Base-by-base conservation (phyloP, 148 eudicot species). In the Fallopia convolvulus region DNA sequence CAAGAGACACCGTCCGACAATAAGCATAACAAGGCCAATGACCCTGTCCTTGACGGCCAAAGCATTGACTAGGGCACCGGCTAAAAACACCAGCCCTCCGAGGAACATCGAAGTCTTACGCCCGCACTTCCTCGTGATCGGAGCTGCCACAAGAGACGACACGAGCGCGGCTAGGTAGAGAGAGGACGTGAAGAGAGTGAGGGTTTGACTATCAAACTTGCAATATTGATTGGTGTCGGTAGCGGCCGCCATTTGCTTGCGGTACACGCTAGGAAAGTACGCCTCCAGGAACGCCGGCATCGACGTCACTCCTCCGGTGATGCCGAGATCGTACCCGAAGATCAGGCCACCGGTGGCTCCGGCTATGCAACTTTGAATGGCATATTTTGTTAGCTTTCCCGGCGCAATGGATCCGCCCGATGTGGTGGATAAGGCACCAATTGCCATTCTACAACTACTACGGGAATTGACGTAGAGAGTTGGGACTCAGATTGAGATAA, bases 181-280 rank as follows among this genome's bases (percentile, higher is more conserved):
- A 0, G 94, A 90, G 5, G 94, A 92, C 0, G 97, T 92, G 80
- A 92, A 92, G 81, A 92, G 40, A 0, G 97, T 92, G 41, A 92
- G 76, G 0, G 82, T 87, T 5, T 73, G 79, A 60, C 97, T 92
- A 75, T 92, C 88, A 40, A 90, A 90, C 83, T 90, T 89, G 42
- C 97, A 92, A 78, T 92, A 92, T 66, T 89, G 91, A 23, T 91
- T 91, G 3, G 84, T 79, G 71, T 65, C 71, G 0, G 85, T 74
- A 0, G 23, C 74, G 18, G 88, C 83, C 4, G 61, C 85, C 18
- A 53, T 9, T 58, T 90, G 85, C 58, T 86, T 87, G 12, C 39
- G 40, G 77, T 84, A 90, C 10, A 92, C 94, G 0, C 84, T 73
- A 0, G 90, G 93, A 63, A 92, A 92, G 46, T 90, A 92, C 41